Conservation (phyloP, 2,329 filamentous ascomycete genomes). For the Phialophora verrucosa region DNA sequence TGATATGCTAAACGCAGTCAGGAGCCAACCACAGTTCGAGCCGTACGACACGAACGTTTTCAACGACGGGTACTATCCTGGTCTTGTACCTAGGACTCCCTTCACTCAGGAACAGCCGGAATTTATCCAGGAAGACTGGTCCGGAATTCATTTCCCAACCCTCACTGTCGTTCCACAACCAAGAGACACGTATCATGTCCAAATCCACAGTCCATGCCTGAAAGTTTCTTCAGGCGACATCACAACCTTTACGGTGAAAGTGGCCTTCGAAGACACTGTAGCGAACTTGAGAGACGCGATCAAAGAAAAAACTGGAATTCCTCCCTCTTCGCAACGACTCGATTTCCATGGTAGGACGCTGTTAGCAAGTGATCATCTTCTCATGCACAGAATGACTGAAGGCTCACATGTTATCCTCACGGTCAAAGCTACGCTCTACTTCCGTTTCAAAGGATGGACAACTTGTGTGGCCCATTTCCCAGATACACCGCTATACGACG, state of each 20-base stretch:
- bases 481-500: background rate
- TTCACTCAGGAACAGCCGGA: background rate
- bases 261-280: conserved; percentile 1
- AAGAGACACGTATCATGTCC: background rate
- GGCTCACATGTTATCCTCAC: background rate
- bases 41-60: conserved; percentile 7
- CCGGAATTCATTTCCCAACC: background rate
- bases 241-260: background rate
- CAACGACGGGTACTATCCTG: background rate
- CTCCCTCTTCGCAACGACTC: background rate
- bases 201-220: background rate
- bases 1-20: background rate
- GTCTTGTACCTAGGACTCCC: background rate
- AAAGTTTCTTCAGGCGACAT: background rate
- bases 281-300: background rate
- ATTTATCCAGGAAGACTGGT: background rate
- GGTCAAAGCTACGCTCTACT: background rate
- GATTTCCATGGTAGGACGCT: background rate
- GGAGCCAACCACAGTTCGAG: background rate
- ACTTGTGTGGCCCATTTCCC: background rate
- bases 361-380: background rate
- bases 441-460: background rate
- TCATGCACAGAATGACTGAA: background rate
- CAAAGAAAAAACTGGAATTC: background rate
- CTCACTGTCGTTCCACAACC: background rate